Evolutionary conservation across 164 flowering plant species (phyloP).

Genomic region (Sextonia rubra): DNA sequence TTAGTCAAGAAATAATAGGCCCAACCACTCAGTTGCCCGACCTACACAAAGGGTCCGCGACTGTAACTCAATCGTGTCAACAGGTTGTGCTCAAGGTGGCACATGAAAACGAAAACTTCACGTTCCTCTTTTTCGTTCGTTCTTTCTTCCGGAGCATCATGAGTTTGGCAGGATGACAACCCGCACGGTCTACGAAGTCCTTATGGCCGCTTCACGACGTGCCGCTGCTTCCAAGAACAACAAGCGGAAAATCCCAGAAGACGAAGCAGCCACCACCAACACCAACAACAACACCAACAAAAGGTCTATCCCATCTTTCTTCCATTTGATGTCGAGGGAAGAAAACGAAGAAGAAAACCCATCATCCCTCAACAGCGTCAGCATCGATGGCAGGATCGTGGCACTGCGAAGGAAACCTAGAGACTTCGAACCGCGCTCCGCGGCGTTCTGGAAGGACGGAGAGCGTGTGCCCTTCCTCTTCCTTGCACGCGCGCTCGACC

Average conservation of each 20-base stretch:
- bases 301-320: not conserved
- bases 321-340: not conserved
- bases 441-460: conserved; percentile 69
- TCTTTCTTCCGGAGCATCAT: conserved; percentile 53
- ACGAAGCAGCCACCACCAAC: not conserved
- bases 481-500: conserved; percentile 64
- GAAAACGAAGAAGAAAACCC: conserved; percentile 19
- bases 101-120: no score
- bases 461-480: conserved; percentile 79
- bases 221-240: conserved; percentile 32
- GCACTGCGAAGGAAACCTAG: conserved; percentile 57
- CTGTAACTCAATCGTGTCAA: no score
- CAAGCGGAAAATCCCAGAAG: conserved; percentile 22
- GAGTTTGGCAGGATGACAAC: no score
- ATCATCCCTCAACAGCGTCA: conserved; percentile 10
- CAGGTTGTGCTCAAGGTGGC: no score
- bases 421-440: conserved; percentile 51
- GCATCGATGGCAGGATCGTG: conserved; percentile 27
- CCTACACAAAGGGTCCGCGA: no score
- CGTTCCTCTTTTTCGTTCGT: conserved; percentile 4
- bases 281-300: not conserved
- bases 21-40: no score
- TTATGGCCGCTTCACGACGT: conserved; percentile 79
- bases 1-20: no score
- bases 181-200: conserved; percentile 65